Conservation (phyloP, 306 rosid genomes). For the Inga laurina region DNA sequence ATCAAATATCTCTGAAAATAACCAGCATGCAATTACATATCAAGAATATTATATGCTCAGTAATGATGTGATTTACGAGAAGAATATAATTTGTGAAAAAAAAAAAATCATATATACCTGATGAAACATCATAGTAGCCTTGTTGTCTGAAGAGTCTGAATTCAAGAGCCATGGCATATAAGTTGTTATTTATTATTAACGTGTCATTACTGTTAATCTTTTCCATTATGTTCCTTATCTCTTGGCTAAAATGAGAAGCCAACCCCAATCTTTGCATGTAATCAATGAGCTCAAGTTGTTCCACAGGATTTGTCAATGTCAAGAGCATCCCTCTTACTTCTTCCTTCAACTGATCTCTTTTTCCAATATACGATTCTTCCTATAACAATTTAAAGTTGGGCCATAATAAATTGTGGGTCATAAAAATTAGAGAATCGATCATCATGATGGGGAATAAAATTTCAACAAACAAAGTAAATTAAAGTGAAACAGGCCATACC, state of each 20-base stretch:
- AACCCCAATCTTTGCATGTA: constrained; percentile 27
- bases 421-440: neutral
- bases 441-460: neutral
- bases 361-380: neutral
- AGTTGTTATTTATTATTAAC: neutral
- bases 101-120: neutral
- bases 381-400: neutral
- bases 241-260: constrained; percentile 28
- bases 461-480: neutral
- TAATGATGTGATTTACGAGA: neutral
- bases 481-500: neutral
- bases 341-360: neutral
- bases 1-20: constrained; percentile 14
- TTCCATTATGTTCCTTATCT: constrained; percentile 12
- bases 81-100: too few relatives aligned
- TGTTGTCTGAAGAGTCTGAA: neutral
- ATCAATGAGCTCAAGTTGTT: constrained; percentile 30
- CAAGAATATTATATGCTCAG: neutral
- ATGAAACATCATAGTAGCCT: neutral
- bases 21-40: neutral
- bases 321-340: constrained; percentile 3
- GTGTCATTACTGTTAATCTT: neutral
- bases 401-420: too few relatives aligned
- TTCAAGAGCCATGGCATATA: neutral
- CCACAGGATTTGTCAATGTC: constrained; percentile 6